These are phyloP conservation scores for Ogataea minuta DNA, from an alignment of 805 yeast genomes.

Conservation along the genomic window DNA sequence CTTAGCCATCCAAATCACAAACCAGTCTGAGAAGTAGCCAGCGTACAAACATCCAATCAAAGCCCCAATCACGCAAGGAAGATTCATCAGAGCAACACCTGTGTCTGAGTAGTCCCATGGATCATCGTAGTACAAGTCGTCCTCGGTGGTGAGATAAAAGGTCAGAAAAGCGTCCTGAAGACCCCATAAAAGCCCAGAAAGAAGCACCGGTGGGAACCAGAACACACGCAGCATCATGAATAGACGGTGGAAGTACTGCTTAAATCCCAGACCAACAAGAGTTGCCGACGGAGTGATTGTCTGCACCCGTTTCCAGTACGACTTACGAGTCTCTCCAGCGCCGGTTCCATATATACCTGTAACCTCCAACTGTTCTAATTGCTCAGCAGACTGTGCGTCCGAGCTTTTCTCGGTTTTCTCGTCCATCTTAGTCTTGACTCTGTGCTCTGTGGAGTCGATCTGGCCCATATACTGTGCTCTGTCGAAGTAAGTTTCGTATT, in stretches of 20 bases:
- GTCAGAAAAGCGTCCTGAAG: slow-evolving; percentile 74
- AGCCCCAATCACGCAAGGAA: slow-evolving; percentile 68
- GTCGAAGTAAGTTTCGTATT: slow-evolving; percentile 73
- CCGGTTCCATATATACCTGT: slow-evolving; percentile 33
- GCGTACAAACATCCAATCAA: slow-evolving; percentile 65
- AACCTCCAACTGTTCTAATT: slow-evolving; percentile 4
- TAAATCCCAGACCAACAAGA: slow-evolving; percentile 60
- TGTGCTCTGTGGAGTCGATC: slow-evolving; percentile 28
- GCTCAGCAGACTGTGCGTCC: slow-evolving; percentile 9
- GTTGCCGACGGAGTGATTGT: slow-evolving; percentile 57
- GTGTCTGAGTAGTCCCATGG: slow-evolving; percentile 67
- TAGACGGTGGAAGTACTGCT: slow-evolving; percentile 58
- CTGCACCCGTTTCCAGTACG: slow-evolving; percentile 47
- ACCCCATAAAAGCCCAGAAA: slow-evolving; percentile 78
- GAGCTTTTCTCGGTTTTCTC: slow-evolving; percentile 1
- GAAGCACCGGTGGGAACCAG: slow-evolving; percentile 60
- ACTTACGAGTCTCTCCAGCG: slow-evolving; percentile 38
- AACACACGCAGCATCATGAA: slow-evolving; percentile 52
- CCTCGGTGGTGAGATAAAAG: slow-evolving; percentile 72
- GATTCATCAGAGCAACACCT: slow-evolving; percentile 73
- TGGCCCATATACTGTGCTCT: slow-evolving; percentile 44
- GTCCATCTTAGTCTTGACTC: slow-evolving; percentile 1
- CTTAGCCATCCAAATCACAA: slow-evolving; percentile 60
- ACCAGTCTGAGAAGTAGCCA: slow-evolving; percentile 57
- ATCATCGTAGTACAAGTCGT: slow-evolving; percentile 58